Conservation (phyloP, 148 eudicot genomes). For the Mesembryanthemum crystallinum region DNA sequence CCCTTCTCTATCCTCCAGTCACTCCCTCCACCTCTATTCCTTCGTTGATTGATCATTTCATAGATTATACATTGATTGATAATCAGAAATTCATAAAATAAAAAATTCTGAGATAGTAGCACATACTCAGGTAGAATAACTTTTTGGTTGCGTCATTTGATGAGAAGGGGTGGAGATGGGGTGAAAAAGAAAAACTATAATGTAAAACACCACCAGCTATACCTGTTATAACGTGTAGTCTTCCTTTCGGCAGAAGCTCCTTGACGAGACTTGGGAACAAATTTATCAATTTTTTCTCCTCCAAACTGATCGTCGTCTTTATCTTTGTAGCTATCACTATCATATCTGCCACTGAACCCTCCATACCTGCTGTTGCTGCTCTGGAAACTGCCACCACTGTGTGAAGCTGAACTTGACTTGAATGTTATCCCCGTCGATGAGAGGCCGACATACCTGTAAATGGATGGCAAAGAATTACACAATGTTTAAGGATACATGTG, state of each 20-base stretch:
- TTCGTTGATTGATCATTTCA: neutral
- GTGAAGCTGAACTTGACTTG: constrained; percentile 71
- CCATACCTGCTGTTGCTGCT: constrained; percentile 64
- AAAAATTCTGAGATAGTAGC: neutral
- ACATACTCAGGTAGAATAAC: neutral
- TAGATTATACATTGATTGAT: neutral
- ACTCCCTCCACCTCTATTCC: neutral
- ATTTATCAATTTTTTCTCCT: constrained; percentile 60
- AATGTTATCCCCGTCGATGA: constrained; percentile 81
- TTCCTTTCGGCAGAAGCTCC: constrained; percentile 39
- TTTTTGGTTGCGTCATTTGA: neutral
- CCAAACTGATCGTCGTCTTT: constrained; percentile 53
- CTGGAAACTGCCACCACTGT: constrained; percentile 49
- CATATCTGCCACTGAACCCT: constrained; percentile 62
- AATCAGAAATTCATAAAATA: neutral
- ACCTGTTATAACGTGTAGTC: constrained; percentile 53
- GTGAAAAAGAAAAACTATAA: neutral
- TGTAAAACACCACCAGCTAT: neutral
- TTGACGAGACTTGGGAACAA: constrained; percentile 54
- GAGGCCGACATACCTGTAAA: constrained; percentile 80
- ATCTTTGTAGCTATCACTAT: constrained; percentile 53
- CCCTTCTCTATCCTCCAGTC: neutral
- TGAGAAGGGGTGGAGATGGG: neutral
- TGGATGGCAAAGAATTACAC: constrained; percentile 19
- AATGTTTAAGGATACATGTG: neutral